Evolutionary conservation across 2,329 filamentous ascomycete genomes (phyloP).

Genomic region (Metarhizium brunneum): DNA sequence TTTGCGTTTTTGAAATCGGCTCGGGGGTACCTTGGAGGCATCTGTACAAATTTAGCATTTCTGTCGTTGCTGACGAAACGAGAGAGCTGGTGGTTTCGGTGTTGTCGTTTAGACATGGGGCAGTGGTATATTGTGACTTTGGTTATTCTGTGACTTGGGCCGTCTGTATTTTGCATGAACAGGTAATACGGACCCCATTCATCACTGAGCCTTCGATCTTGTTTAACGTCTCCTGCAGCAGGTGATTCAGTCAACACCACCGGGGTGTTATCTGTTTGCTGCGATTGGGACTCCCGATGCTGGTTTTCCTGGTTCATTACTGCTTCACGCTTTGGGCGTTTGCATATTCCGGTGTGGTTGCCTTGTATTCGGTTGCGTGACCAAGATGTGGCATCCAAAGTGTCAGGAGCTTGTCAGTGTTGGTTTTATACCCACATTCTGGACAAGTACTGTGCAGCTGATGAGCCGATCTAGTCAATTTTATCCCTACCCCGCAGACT

Average conservation of each 20-base stretch:
- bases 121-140: neutral
- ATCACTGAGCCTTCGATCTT: constrained; percentile 29
- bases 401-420: neutral
- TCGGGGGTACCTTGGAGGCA: constrained; percentile 57
- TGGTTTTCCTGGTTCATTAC: neutral
- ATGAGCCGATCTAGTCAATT: neutral
- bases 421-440: neutral
- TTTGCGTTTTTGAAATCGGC: constrained; percentile 60
- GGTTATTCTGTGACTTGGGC: too few relatives aligned
- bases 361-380: neutral
- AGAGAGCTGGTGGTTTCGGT: neutral
- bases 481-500: neutral
- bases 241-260: constrained; percentile 21
- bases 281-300: constrained; percentile 11
- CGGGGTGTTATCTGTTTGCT: constrained; percentile 11
- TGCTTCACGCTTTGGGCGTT: neutral
- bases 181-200: constrained; percentile 36
- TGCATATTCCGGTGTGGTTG: neutral
- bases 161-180: neutral
- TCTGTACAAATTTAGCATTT: constrained; percentile 29
- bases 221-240: constrained; percentile 14
- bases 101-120: neutral
- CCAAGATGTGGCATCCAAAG: neutral
- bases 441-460: neutral
- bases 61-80: neutral